Evolutionary conservation across 108 stramenopile genomes (phyloP), one percentile per base, ranked within the genome.

Genomic region (Cyclotella distinguenda): DNA sequence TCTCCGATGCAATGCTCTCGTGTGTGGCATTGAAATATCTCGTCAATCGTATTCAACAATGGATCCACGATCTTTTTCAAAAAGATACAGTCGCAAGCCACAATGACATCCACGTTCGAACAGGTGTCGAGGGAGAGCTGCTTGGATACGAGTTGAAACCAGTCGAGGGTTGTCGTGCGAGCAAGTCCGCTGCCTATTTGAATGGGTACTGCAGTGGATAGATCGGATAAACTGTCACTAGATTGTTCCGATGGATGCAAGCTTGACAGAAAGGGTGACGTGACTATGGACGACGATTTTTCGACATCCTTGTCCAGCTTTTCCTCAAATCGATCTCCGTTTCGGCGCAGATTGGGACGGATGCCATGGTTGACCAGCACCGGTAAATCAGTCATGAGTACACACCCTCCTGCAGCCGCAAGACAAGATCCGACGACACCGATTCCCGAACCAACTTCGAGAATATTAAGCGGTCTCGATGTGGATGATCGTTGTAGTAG

Each of bases 1-100:
- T 38, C 38, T 38, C 38, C 8, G 60, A 60, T 23, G 32, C 49
- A 5, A 57, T 38, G 11, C 27, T 22, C 4, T 32, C 61, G 7
- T 36, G 56, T 4, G 5, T 57, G 9, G 54, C 32, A 43, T 64
- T 60, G 6, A 52, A 77, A 77, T 34, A 77, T 36, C 3, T 45
- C 31, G 15, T 38, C 23, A 19, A 77, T 27, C 0, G 64, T 58
- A 43, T 53, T 18, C 3, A 77, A 38, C 4, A 77, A 28, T 13
- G 76, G 70, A 51, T 77, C 70, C 16, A 71, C 64, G 1, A 77
- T 18, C 52, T 70, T 71, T 21, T 39, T 40, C 36, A 77, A 43
- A 31, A 64, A 75, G n/a, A 75, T 54, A 16, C 74, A 75, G 47
- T 75, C 74, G 30, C 74, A 75, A 28, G 68, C 74, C 12, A 75